A percentile compares a stretch with the other conserved stretches of the same genome.
phyloP scores from a whole-genome alignment of 2,329 filamentous ascomycete genomes.

The Monosporascus sp. region DNA sequence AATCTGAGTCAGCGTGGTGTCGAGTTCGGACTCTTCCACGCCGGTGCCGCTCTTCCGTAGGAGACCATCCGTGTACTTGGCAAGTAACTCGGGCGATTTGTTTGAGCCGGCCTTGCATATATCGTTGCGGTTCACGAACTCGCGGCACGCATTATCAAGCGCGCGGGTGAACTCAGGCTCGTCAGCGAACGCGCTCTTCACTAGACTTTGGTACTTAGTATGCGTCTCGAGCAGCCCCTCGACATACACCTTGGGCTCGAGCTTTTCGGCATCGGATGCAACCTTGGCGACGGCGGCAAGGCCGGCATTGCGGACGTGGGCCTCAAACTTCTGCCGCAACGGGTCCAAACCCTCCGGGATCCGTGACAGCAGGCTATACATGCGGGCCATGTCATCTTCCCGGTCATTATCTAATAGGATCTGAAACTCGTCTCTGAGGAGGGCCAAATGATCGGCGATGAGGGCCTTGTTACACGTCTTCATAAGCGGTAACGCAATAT shows the following conservation, averaged over 20 bases:
- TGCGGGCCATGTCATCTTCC: constrained; percentile 89
- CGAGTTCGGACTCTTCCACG: constrained; percentile 89
- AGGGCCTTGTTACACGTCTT: constrained; percentile 83
- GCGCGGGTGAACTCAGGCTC: constrained; percentile 96
- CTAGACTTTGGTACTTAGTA: constrained; percentile 84
- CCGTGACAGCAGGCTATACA: constrained; percentile 87
- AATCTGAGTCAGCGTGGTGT: constrained; percentile 81
- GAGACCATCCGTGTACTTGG: constrained; percentile 90
- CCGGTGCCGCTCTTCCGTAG: constrained; percentile 90
- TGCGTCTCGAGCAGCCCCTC: constrained; percentile 93
- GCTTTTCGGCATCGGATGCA: constrained; percentile 76
- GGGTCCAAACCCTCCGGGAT: constrained; percentile 92
- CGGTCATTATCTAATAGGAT: constrained; percentile 88
- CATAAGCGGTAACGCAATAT: constrained; percentile 80
- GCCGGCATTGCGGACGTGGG: constrained; percentile 86
- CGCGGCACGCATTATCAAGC: constrained; percentile 91
- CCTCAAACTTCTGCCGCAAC: constrained; percentile 80
- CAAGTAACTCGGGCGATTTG: constrained; percentile 88
- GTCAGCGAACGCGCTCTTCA: constrained; percentile 87
- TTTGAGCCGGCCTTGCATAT: constrained; percentile 92
- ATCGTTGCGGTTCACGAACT: constrained; percentile 97
- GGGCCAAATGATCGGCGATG: constrained; percentile 77
- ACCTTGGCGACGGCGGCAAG: constrained; percentile 87
- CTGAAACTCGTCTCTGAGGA: constrained; percentile 96
- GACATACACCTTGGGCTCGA: constrained; percentile 96